These are phyloP conservation scores for Salix udensis DNA, from an alignment of 345 rosid species.

Conservation along the genomic window DNA sequence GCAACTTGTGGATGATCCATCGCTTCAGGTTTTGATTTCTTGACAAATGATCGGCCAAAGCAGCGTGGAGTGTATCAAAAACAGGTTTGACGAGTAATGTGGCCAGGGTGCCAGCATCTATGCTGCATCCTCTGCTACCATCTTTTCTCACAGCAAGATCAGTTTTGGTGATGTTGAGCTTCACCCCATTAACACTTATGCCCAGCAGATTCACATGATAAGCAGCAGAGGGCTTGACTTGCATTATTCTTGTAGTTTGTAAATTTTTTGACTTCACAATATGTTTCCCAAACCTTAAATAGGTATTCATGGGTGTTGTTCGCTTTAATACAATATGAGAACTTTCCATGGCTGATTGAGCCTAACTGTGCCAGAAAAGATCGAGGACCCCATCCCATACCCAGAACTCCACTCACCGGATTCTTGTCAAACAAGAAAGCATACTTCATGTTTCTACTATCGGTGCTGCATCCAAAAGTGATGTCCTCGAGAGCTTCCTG, in stretches of 20 bases:
- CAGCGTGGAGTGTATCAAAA: not conserved
- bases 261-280: not conserved
- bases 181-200: not conserved
- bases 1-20: not conserved
- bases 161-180: not conserved
- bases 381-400: slow-evolving; percentile 1
- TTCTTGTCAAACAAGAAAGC: not conserved
- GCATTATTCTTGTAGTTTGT: not conserved
- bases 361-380: not conserved
- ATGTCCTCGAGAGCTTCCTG: not conserved
- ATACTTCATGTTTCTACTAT: not conserved
- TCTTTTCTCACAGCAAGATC: not conserved
- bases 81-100: not conserved
- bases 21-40: not conserved
- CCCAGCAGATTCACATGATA: not conserved
- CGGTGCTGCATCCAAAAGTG: not conserved
- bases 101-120: not conserved
- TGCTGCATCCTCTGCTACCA: not conserved
- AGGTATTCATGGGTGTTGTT: not conserved
- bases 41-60: not conserved
- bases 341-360: not conserved
- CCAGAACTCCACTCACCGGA: not conserved
- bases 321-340: not conserved
- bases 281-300: not conserved
- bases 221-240: not conserved